Evolutionary conservation across 257 asterid species (phyloP).

Genomic region (Nicotiana attenuata): DNA sequence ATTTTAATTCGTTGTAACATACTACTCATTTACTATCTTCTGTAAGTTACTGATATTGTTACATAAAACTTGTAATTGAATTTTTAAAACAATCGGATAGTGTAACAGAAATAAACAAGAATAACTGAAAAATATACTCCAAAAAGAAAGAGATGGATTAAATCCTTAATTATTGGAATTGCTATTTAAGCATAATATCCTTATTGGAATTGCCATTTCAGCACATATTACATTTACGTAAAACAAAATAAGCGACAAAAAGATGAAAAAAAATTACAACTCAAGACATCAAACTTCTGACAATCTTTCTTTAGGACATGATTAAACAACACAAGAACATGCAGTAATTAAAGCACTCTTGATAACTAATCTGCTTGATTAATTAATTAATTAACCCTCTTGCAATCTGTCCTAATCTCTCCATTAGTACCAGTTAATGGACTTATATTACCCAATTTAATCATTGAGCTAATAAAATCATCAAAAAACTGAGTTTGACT

Average conservation of each 20-base stretch:
- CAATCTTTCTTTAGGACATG: neutral
- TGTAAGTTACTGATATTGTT: too few relatives aligned
- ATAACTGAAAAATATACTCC: neutral
- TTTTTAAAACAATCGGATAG: too few relatives aligned
- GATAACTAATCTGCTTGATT: neutral
- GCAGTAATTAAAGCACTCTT: neutral
- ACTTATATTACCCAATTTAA: slow-evolving; percentile 62
- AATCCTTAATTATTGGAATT: neutral
- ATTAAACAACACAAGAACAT: neutral
- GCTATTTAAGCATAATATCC: neutral
- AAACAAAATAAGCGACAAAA: neutral
- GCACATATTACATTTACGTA: neutral
- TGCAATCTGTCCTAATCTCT: slow-evolving; percentile 61
- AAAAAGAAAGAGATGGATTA: neutral
- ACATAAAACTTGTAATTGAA: too few relatives aligned
- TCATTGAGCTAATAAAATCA: slow-evolving; percentile 57
- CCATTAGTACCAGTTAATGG: slow-evolving; percentile 56
- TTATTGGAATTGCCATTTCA: neutral
- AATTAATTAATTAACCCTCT: slow-evolving; percentile 48
- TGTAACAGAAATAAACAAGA: neutral
- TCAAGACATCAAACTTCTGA: neutral
- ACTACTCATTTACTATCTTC: too few relatives aligned
- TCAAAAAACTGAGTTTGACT: slow-evolving; percentile 40
- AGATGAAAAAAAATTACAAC: neutral
- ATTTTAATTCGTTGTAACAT: too few relatives aligned